These are phyloP conservation scores for Talinum fruticosum DNA, from an alignment of 148 eudicot genomes.

Conservation along the genomic window DNA sequence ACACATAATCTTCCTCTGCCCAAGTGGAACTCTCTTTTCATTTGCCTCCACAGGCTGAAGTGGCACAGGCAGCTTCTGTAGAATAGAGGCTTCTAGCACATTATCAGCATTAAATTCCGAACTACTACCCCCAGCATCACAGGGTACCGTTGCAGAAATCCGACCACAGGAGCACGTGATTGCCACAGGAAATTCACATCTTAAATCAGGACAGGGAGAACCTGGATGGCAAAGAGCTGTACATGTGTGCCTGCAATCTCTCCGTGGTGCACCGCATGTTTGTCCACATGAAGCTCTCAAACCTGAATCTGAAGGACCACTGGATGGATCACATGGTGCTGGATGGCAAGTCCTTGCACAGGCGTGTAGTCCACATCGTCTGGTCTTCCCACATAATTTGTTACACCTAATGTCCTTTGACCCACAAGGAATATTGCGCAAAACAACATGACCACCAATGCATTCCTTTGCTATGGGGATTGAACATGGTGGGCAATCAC, in stretches of 20 bases:
- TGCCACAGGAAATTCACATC: constrained; percentile 75
- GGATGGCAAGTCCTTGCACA: constrained; percentile 89
- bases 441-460: constrained; percentile 88
- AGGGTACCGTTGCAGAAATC: constrained; percentile 66
- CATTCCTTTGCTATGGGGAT: constrained; percentile 88
- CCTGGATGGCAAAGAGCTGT: constrained; percentile 76
- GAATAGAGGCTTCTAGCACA: constrained; percentile 65
- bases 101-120: constrained; percentile 44
- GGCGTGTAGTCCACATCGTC: constrained; percentile 89
- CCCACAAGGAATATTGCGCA: constrained; percentile 95
- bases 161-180: constrained; percentile 89
- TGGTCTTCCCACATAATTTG: constrained; percentile 75
- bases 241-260: constrained; percentile 91
- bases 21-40: constrained; percentile 67
- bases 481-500: constrained; percentile 91
- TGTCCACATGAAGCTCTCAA: constrained; percentile 72
- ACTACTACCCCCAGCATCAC: constrained; percentile 81
- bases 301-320: constrained; percentile 33
- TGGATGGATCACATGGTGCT: constrained; percentile 63
- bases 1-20: constrained; percentile 80
- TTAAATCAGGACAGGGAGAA: constrained; percentile 65
- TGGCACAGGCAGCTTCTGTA: constrained; percentile 70
- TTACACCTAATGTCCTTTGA: constrained; percentile 89
- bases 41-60: constrained; percentile 74
- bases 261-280: constrained; percentile 89